Base-by-base conservation (phyloP, 2,329 filamentous ascomycete species). In the Coccinonectria pachysandricola region DNA sequence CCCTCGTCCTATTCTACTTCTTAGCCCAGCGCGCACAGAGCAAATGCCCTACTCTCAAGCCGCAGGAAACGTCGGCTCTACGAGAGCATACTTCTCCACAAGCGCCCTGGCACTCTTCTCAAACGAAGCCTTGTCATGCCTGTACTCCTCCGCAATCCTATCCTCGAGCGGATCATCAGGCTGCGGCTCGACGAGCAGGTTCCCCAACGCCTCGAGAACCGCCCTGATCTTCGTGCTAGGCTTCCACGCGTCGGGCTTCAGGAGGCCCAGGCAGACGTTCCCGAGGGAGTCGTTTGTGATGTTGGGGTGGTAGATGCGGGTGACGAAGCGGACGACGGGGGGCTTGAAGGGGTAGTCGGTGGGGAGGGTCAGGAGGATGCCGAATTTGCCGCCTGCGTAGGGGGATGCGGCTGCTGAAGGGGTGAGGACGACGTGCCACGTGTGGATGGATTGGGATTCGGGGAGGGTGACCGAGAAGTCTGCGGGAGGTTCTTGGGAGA, bases 231-330 rank as follows among this genome's bases (percentile, higher is more conserved):
- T 80, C 47, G 79, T 82, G 35, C 78, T 78, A 11, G 87, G 87
- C 67, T 94, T 95, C 87, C 87, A 95, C 57, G 84, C 78, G 46
- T 93, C 85, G 15, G 79, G 56, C 52, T 87, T 84, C 43, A 95
- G 73, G 56, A 87, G 71, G 34, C 74, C 76, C 22, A 95, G 67
- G 59, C 87, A 95, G 73, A 95, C 83, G 58, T 70, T 79, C 36
- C 87, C 87, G 41, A 75, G 72, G 49, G 72, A 70, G 56, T 93
- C 86, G 67, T 93, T 91, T 49, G 79, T 85, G 33, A 95, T 73
- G 60, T 95, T 95, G 22, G 87, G 86, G 62, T 95, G 87, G 70
- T 93, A 95, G 65, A 94, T 82, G 59, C 87, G 88, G 26, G 86
- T 94, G 40, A 65, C 62, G 68, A 94, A 93, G 49, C 69, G 75